Evolutionary conservation across 495 filamentous ascomycete genomes (phyloP).

Genomic region (Sabuloglossum arenarium): DNA sequence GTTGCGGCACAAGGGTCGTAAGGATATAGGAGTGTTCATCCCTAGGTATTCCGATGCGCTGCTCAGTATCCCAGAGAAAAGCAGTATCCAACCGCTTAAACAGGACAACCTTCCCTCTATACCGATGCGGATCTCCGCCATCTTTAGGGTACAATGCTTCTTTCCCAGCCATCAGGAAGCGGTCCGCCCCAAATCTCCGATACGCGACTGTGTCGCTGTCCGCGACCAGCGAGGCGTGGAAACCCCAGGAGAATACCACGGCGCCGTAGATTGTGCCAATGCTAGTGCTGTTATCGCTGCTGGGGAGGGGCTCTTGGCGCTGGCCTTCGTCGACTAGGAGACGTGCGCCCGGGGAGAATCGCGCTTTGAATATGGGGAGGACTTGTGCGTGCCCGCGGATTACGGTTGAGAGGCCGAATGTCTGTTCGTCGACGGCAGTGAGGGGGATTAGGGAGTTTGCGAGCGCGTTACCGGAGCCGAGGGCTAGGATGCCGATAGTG

Average conservation of each 20-base stretch:
- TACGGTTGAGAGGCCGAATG: slow-evolving; percentile 34
- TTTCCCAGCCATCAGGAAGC: slow-evolving; percentile 67
- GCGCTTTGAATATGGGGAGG: slow-evolving; percentile 34
- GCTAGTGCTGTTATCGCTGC: background rate
- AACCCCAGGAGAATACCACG: slow-evolving; percentile 69
- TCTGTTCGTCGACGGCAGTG: slow-evolving; percentile 2
- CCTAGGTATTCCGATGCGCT: slow-evolving; percentile 9
- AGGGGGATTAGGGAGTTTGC: slow-evolving; percentile 33
- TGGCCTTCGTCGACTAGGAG: slow-evolving; percentile 26
- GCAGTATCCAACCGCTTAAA: slow-evolving; percentile 1
- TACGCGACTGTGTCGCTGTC: slow-evolving; percentile 68
- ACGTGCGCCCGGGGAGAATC: slow-evolving; percentile 44
- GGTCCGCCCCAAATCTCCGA: slow-evolving; percentile 46
- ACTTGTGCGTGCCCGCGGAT: slow-evolving; percentile 25
- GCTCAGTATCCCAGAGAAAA: slow-evolving; percentile 2
- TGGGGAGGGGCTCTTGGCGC: slow-evolving; percentile 10
- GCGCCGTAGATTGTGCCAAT: slow-evolving; percentile 38
- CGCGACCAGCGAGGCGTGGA: slow-evolving; percentile 72
- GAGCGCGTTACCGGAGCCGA: slow-evolving; percentile 81
- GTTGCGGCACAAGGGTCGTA: slow-evolving; percentile 49
- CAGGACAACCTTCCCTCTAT: slow-evolving; percentile 35
- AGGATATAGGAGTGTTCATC: slow-evolving; percentile 52
- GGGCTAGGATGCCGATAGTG: slow-evolving; percentile 42
- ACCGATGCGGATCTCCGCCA: slow-evolving; percentile 41
- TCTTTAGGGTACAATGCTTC: slow-evolving; percentile 43